Conservation (phyloP, 306 rosid species). For the Erythrophleum fordii region DNA sequence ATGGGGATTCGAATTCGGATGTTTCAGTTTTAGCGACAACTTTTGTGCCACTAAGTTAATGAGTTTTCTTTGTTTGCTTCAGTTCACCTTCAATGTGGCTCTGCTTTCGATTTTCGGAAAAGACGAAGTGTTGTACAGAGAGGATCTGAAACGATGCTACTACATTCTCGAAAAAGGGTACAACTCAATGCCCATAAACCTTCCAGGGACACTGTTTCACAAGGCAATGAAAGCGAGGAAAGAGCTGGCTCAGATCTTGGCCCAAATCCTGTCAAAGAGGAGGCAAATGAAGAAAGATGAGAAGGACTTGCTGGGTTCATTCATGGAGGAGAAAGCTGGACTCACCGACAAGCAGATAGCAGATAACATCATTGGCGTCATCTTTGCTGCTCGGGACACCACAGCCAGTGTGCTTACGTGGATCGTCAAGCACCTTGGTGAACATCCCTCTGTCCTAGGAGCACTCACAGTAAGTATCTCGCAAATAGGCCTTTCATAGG, state of each 20-base stretch:
- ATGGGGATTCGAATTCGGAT: too few relatives aligned
- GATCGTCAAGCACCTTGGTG: constrained; percentile 83
- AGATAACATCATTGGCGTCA: constrained; percentile 89
- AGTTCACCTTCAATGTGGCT: constrained; percentile 90
- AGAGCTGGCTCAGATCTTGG: constrained; percentile 77
- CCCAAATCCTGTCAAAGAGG: constrained; percentile 64
- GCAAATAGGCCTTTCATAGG: too few relatives aligned
- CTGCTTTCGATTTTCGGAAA: constrained; percentile 83
- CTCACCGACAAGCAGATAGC: constrained; percentile 88
- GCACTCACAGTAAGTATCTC: constrained; percentile 64
- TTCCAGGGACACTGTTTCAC: constrained; percentile 86
- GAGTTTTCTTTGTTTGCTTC: constrained; percentile 14
- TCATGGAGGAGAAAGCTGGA: constrained; percentile 80
- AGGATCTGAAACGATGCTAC: constrained; percentile 79
- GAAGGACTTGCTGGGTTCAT: constrained; percentile 75
- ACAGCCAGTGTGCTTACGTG: constrained; percentile 91
- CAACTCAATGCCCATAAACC: constrained; percentile 88
- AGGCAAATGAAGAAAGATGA: constrained; percentile 53
- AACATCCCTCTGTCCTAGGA: constrained; percentile 67
- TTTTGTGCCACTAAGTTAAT: too few relatives aligned
- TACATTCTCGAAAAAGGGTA: constrained; percentile 81
- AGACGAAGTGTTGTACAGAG: constrained; percentile 70
- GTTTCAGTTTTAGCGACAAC: too few relatives aligned
- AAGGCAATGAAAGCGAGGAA: constrained; percentile 87
- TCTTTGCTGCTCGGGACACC: constrained; percentile 95